These are phyloP conservation scores for Pneumocystis murina DNA, from an alignment of 1,139 yeast genomes.

Conservation along the genomic window DNA sequence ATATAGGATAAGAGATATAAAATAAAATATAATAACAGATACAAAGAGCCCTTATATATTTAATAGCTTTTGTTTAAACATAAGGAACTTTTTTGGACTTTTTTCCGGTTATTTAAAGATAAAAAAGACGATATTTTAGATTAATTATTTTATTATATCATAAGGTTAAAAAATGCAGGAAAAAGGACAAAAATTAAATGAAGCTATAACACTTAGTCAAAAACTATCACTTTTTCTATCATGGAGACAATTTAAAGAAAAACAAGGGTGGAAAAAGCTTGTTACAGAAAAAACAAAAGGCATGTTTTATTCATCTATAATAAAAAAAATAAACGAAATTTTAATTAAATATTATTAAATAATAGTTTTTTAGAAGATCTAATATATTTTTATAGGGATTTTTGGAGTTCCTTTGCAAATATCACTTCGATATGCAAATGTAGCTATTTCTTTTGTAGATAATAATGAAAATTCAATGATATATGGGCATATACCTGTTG, in stretches of 20 bases:
- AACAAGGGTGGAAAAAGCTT: background rate
- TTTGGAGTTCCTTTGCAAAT: slow-evolving; percentile 73
- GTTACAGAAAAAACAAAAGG: background rate
- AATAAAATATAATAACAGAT: background rate
- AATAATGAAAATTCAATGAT: slow-evolving; percentile 38
- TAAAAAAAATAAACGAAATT: too few relatives aligned
- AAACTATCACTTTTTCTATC: background rate
- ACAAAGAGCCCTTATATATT: too few relatives aligned
- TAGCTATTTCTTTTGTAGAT: slow-evolving; percentile 49
- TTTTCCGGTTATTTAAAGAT: background rate
- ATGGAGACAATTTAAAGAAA: background rate
- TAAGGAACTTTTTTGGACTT: background rate
- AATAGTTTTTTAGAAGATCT: background rate
- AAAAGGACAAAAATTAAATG: background rate
- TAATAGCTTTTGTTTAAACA: too few relatives aligned
- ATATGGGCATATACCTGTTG: slow-evolving; percentile 69
- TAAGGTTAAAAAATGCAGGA: background rate
- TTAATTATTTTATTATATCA: background rate
- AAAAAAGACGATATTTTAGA: too few relatives aligned
- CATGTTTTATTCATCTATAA: background rate
- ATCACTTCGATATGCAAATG: slow-evolving; percentile 61
- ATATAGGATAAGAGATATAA: background rate
- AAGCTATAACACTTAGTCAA: background rate
- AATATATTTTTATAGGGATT: slow-evolving; percentile 25
- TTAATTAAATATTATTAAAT: background rate